Evolutionary conservation across 2,329 filamentous ascomycete species (phyloP).

Genomic region (Cucurbitaria berberidis): DNA sequence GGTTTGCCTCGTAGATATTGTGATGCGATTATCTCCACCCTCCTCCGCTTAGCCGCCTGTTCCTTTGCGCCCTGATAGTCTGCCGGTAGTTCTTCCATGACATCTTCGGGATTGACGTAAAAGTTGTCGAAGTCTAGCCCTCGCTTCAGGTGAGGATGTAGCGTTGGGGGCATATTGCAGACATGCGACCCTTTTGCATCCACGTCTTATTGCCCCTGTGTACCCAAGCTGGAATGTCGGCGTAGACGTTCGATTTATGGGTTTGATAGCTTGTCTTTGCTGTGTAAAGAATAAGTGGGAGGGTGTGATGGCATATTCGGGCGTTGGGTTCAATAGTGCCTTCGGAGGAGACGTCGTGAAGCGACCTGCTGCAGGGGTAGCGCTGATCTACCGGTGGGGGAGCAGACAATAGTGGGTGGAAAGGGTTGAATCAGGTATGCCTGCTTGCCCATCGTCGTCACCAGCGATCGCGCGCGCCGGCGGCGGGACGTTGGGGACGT

Average conservation of each 20-base stretch:
- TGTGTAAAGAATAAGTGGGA: conserved; percentile 10
- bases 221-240: background rate
- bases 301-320: conserved; percentile 13
- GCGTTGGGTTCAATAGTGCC: conserved; percentile 2
- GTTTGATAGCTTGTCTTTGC: too few relatives aligned
- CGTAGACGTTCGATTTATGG: too few relatives aligned
- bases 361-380: too few relatives aligned
- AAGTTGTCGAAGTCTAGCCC: conserved; percentile 32
- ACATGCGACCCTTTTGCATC: conserved; percentile 1
- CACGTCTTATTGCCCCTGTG: background rate
- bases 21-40: conserved; percentile 66
- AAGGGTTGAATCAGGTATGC: too few relatives aligned
- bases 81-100: conserved; percentile 56
- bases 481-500: conserved; percentile 5
- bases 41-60: conserved; percentile 57
- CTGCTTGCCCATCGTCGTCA: background rate
- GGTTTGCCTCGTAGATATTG: conserved; percentile 64
- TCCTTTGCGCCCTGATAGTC: conserved; percentile 65
- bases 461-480: conserved; percentile 2
- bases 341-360: too few relatives aligned
- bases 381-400: too few relatives aligned
- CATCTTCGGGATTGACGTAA: conserved; percentile 33
- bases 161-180: conserved; percentile 20
- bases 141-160: conserved; percentile 34
- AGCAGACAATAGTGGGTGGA: too few relatives aligned